Conservation (phyloP, 2,329 filamentous ascomycete species). For the Camillea tinctor region DNA sequence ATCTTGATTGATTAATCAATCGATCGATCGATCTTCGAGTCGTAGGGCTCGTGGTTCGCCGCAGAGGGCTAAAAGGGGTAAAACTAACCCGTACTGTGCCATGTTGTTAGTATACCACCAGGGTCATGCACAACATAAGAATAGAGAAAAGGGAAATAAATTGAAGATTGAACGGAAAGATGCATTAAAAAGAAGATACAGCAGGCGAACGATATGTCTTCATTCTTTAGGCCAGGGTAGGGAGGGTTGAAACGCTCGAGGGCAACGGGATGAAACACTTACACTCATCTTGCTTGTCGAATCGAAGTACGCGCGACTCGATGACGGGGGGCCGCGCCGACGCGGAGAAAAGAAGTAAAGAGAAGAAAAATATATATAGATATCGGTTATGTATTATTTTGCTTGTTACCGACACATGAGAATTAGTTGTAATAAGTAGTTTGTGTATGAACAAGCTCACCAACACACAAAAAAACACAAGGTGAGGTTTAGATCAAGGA, state of each 20-base stretch:
- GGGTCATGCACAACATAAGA: conserved; percentile 14
- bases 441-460: too few relatives aligned
- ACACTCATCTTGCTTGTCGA: conserved; percentile 46
- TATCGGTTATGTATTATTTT: too few relatives aligned
- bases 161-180: conserved; percentile 2
- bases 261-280: conserved; percentile 38
- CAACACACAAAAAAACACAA: too few relatives aligned
- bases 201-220: conserved; percentile 1
- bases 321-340: not conserved
- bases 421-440: too few relatives aligned
- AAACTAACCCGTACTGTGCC: conserved; percentile 55
- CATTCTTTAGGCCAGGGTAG: conserved; percentile 7
- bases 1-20: conserved; percentile 7
- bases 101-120: conserved; percentile 37
- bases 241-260: conserved; percentile 27
- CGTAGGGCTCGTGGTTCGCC: conserved; percentile 9
- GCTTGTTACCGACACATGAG: too few relatives aligned
- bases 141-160: conserved; percentile 17
- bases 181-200: conserved; percentile 1
- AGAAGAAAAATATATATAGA: too few relatives aligned
- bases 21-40: conserved; percentile 5
- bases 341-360: not conserved
- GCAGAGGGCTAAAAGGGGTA: conserved; percentile 13
- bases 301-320: not conserved
- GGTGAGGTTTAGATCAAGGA: too few relatives aligned